Conservation (phyloP, 768 basidiomycete genomes). For the Lactarius hengduanensis region DNA sequence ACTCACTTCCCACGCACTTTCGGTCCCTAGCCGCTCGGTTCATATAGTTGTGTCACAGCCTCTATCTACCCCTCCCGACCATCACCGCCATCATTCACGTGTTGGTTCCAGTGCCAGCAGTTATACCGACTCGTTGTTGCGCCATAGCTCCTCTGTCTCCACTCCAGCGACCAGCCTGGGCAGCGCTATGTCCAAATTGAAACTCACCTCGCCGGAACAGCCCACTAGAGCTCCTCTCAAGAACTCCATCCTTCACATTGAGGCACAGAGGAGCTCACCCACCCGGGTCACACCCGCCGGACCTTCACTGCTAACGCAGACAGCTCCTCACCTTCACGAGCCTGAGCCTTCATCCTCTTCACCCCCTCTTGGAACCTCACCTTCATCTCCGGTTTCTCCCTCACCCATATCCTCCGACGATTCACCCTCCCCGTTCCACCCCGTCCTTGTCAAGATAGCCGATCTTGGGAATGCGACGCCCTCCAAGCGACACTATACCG, state of each 20-base stretch:
- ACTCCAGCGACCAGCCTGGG: constrained; percentile 36
- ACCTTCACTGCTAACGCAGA: constrained; percentile 40
- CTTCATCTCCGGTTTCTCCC: constrained; percentile 3
- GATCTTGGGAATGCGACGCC: constrained; percentile 95
- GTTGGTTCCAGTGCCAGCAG: constrained; percentile 33
- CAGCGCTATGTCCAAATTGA: constrained; percentile 32
- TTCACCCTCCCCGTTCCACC: constrained; percentile 29
- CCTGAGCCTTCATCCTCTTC: constrained; percentile 3
- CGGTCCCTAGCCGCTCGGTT: constrained; percentile 57
- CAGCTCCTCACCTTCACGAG: constrained; percentile 26
- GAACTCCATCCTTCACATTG: constrained; percentile 1
- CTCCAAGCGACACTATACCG: constrained; percentile 85
- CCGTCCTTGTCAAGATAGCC: constrained; percentile 87
- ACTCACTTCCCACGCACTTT: constrained; percentile 53
- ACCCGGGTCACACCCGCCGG: constrained; percentile 29
- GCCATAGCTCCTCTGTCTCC: constrained; percentile 27
- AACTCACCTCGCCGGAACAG: constrained; percentile 24
- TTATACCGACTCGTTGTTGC: constrained; percentile 24
- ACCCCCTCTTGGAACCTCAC: background rate
- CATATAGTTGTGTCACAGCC: constrained; percentile 86
- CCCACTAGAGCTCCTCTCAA: constrained; percentile 4
- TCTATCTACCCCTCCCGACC: constrained; percentile 49
- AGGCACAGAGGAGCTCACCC: constrained; percentile 15
- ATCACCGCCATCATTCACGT: constrained; percentile 20
- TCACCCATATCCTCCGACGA: constrained; percentile 20